A percentile compares a stretch with the other conserved stretches of the same genome.
phyloP scores from a whole-genome alignment of 2,329 filamentous ascomycete species.

The Pezicula radicicola region DNA sequence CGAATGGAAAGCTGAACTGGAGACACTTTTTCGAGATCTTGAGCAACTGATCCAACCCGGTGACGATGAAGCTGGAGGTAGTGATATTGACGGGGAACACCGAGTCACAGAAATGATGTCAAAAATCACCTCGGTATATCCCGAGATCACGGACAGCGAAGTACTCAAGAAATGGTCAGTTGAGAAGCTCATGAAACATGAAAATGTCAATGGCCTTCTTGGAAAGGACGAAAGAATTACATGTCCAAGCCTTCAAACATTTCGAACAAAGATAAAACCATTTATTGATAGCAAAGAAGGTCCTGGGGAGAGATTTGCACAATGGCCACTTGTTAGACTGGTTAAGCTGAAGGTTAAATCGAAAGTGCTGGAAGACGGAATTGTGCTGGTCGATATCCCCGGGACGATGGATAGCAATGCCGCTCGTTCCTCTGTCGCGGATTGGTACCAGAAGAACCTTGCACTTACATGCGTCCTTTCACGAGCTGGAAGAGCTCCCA shows the following conservation, averaged over 20 bases:
- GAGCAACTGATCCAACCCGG: constrained; percentile 7
- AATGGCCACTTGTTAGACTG: constrained; percentile 18
- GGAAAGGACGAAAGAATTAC: constrained; percentile 5
- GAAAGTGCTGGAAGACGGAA: constrained; percentile 10
- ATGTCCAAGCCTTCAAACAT: not conserved
- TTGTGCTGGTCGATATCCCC: constrained; percentile 18
- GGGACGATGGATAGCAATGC: constrained; percentile 16
- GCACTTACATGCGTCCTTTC: constrained; percentile 15
- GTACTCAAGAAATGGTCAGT: constrained; percentile 26
- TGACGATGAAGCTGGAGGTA: constrained; percentile 17
- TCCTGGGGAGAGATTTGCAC: not conserved
- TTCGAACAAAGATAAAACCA: constrained; percentile 5
- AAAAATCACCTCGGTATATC: constrained; percentile 42
- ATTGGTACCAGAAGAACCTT: constrained; percentile 12
- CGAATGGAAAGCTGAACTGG: constrained; percentile 14
- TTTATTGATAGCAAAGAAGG: constrained; percentile 11
- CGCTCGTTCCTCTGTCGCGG: constrained; percentile 12
- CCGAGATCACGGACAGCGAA: constrained; percentile 27
- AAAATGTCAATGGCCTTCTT: constrained; percentile 8
- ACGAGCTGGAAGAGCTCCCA: constrained; percentile 4
- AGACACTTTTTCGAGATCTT: constrained; percentile 9
- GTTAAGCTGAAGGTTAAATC: constrained; percentile 10
- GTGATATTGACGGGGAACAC: constrained; percentile 14
- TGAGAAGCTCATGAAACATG: constrained; percentile 8
- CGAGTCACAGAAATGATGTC: constrained; percentile 33